Evolutionary conservation across 805 yeast species (phyloP).

Genomic region (Millerago galiae): DNA sequence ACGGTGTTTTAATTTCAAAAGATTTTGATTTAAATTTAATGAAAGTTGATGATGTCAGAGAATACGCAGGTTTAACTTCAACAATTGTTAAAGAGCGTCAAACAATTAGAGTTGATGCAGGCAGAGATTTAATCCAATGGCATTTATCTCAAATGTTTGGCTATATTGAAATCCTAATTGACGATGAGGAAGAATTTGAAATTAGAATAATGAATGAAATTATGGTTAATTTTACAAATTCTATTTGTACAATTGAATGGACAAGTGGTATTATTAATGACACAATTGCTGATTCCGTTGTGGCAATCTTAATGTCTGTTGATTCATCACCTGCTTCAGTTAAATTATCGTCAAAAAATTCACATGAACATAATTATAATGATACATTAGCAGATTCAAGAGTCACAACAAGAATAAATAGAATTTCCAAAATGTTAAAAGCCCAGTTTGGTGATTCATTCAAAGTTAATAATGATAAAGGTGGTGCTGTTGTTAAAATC

Average conservation of each 20-base stretch:
- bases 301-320: constrained; percentile 84
- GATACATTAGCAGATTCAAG: constrained; percentile 29
- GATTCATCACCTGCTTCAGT: constrained; percentile 96
- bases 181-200: constrained; percentile 43
- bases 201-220: constrained; percentile 62
- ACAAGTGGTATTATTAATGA: constrained; percentile 83
- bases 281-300: constrained; percentile 87
- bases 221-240: constrained; percentile 40
- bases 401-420: constrained; percentile 35
- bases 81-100: constrained; percentile 82
- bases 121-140: constrained; percentile 75
- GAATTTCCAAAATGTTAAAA: constrained; percentile 55
- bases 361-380: constrained; percentile 32
- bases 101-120: constrained; percentile 70
- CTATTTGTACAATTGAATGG: constrained; percentile 76
- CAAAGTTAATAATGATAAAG: constrained; percentile 31
- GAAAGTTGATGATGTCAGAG: constrained; percentile 82
- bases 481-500: constrained; percentile 56
- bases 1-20: constrained; percentile 86
- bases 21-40: constrained; percentile 83
- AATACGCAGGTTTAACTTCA: constrained; percentile 80
- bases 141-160: constrained; percentile 97
- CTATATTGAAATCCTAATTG: constrained; percentile 54
- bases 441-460: constrained; percentile 89
- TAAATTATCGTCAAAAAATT: constrained; percentile 61